A percentile compares a stretch with the other conserved stretches of the same genome.
Evolutionary conservation across 2,329 filamentous ascomycete genomes (phyloP).

Genomic region (Ophiobolus disseminans): DNA sequence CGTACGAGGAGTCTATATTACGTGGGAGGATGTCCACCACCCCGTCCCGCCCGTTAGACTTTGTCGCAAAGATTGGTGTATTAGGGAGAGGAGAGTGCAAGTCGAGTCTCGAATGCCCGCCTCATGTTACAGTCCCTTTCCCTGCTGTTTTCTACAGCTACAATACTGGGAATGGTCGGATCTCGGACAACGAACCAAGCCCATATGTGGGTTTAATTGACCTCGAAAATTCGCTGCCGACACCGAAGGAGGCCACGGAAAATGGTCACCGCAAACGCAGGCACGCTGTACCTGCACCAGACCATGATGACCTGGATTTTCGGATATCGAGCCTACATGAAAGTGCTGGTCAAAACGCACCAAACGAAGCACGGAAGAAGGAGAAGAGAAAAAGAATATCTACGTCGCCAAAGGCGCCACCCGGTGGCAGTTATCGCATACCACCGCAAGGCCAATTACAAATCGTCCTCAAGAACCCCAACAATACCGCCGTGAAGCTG

Average conservation of each 20-base stretch:
- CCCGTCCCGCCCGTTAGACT: conserved; percentile 89
- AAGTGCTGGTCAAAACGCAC: conserved; percentile 12
- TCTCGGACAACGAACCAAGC: conserved; percentile 83
- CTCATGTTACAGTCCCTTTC: conserved; percentile 89
- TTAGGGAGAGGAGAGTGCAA: conserved; percentile 90
- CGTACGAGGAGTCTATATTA: conserved; percentile 96
- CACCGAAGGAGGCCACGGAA: conserved; percentile 53
- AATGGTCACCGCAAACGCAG: conserved; percentile 52
- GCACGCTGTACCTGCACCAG: conserved; percentile 31
- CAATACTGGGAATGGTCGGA: conserved; percentile 70
- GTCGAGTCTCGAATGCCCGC: conserved; percentile 79
- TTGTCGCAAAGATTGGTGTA: conserved; percentile 93
- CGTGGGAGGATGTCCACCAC: conserved; percentile 96
- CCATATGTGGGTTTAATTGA: conserved; percentile 96
- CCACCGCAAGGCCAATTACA: conserved; percentile 93
- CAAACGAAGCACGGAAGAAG: conserved; percentile 52
- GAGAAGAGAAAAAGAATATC: conserved; percentile 67
- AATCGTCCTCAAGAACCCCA: conserved; percentile 97
- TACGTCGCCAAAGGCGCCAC: conserved; percentile 69
- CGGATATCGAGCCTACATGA: conserved; percentile 28
- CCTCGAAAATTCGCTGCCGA: conserved; percentile 78
- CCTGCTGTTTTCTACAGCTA: conserved; percentile 98
- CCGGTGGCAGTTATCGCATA: conserved; percentile 90
- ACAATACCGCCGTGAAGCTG: conserved; percentile 96
- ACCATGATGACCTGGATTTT: conserved; percentile 36